Conservation (phyloP, 192 early-diverging fungal genomes). For the Coemansia sp. region DNA sequence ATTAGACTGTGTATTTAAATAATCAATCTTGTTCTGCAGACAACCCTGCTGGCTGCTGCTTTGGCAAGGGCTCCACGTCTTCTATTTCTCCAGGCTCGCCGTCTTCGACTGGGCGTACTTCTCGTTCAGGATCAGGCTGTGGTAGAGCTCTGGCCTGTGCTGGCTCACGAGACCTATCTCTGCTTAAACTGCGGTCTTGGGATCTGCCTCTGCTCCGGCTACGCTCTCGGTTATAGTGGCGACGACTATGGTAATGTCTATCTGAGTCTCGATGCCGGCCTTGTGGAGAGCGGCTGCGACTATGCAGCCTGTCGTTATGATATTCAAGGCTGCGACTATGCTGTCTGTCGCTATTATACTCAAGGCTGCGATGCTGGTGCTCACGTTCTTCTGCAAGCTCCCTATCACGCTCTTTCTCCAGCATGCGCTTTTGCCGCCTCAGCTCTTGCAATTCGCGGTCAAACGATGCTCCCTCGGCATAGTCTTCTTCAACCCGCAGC, state of each 20-base stretch:
- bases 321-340: not conserved
- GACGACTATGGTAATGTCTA: not conserved
- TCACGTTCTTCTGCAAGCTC: slow-evolving; percentile 4
- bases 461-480: slow-evolving; percentile 77
- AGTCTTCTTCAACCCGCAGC: slow-evolving; percentile 62
- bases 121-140: no score
- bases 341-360: not conserved
- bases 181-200: slow-evolving; percentile 5
- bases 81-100: slow-evolving; percentile 54
- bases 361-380: not conserved
- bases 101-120: slow-evolving; percentile 25
- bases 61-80: slow-evolving; percentile 14
- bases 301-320: slow-evolving; percentile 2
- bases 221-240: not conserved
- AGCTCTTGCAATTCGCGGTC: slow-evolving; percentile 63
- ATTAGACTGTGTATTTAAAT: no score
- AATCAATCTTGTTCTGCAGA: no score
- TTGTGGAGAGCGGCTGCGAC: not conserved
- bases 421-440: slow-evolving; percentile 20
- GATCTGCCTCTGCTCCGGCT: slow-evolving; percentile 1
- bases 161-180: not conserved
- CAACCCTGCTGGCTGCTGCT: not conserved
- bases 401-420: slow-evolving; percentile 26
- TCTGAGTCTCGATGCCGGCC: not conserved
- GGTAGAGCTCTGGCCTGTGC: no score